Evolutionary conservation across 108 stramenopile species (phyloP), one percentile per base, ranked within the genome.

Genomic region (Pseudonitzschia multiseries): DNA sequence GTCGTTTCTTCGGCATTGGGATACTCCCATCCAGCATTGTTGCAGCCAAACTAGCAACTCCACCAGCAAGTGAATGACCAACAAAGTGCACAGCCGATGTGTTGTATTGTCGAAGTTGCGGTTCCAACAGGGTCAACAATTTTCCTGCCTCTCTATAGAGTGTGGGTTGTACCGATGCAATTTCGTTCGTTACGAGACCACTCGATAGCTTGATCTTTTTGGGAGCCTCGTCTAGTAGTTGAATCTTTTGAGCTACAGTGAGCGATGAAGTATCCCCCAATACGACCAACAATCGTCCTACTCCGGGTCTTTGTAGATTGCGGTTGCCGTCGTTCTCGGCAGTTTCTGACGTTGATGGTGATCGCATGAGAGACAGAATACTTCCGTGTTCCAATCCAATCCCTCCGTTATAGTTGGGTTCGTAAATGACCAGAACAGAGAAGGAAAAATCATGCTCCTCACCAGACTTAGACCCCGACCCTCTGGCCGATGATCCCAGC

Each of bases 1-100:
- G 53, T 48, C 14, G 62, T 66, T n/a, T 32, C 57, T 46, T 70
- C 22, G 87, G 85, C 70, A 83, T 60, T 0, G 91, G 89, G 28
- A 94, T 70, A 57, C 69, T 78, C 17, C 93, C 93, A 67, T 94
- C 86, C 59, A 92, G 54, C 20, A 94, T 89, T 18, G 68, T 77
- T 24, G 93, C 91, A 18, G 91, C 83, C 17, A 94, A 71, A 36
- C 83, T 84, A 15, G 84, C 89, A 27, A 92, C 85, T 26, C 88
- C 88, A 26, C 88, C 91, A 6, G 89, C 83, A 68, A 94, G 71
- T 1, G 90, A 90, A 65, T 85, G 81, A 4, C 93, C 93, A 27
- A 94, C 89, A 79, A 94, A 81, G 61, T 94, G 93, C 68, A 92
- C 78, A 27, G 91, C 93, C 14, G 84, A 74, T 0, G 54, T 43